Evolutionary conservation across 2,329 filamentous ascomycete genomes (phyloP), one percentile per base, ranked within the genome.

Genomic region (Aspergillus quadricinctus): DNA sequence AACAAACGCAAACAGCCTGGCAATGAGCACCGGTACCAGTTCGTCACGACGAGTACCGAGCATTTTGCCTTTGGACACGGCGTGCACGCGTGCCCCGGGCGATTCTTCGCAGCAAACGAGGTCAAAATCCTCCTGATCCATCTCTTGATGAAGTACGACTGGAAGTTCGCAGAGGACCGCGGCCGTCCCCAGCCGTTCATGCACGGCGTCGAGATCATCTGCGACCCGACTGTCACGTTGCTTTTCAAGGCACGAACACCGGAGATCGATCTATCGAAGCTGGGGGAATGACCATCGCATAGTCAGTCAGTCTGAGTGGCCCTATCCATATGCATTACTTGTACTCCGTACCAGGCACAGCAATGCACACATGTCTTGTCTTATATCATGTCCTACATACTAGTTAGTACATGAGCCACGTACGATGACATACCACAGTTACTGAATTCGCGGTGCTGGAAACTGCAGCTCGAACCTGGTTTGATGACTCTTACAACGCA

Each of bases 21-120:
- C 7, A 61, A 71, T 40, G 69, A 71, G 51, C 64, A 71, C 52
- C 57, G 63, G 8, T 55, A 62, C 48, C 67, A 72, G 51, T 56
- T 70, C 35, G 66, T 71, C 9, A 65, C 71, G 8, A 72, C 72
- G 1, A 68, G 64, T 23, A 48, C 56, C 4, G 64, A 69, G 3
- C 64, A 69, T 25, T 64, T 72, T 6, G 65, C 59, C 7, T 77
- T 76, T 52, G 75, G 75, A 0, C 69, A 74, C 51, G 74, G 75
- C 7, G 48, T 64, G 28, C 66, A 72, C 45, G 67, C 71, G 14
- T 74, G 82, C 49, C 79, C 81, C 0, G 82, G 82, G 0, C 75
- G 82, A 0, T 84, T 84, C 71, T 83, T 84, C 56, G 81, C 81
- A 0, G 76, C 80, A 0, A 76, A 82, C 55, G 81, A 83, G 65